Evolutionary conservation across 345 rosid species (phyloP).

Genomic region (Populus simonii): DNA sequence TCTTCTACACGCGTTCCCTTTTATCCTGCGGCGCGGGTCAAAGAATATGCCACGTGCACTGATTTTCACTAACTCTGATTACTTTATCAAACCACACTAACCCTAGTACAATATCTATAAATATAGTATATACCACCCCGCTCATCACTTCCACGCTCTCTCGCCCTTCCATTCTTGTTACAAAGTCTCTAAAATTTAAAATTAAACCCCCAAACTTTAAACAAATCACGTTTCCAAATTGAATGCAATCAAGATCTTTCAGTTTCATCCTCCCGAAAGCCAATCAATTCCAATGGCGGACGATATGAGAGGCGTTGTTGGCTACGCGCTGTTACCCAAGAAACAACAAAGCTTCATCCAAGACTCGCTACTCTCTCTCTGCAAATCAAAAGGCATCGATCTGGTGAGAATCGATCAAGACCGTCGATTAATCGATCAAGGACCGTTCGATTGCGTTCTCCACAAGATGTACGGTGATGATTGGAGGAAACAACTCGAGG

Average conservation of each 20-base stretch:
- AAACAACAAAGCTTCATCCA: constrained; percentile 51
- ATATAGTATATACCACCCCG: not conserved
- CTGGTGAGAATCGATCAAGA: constrained; percentile 39
- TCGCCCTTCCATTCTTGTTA: not conserved
- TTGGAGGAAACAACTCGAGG: constrained; percentile 44
- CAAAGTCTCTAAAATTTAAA: not conserved
- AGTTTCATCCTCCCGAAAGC: not conserved
- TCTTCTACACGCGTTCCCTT: not conserved
- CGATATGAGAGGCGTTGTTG: constrained; percentile 32
- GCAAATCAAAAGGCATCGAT: constrained; percentile 45
- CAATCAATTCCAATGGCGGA: constrained; percentile 35
- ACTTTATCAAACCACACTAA: constrained; percentile 8
- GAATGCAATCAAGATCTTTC: not conserved
- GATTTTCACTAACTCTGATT: constrained; percentile 4
- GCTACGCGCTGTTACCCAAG: constrained; percentile 56
- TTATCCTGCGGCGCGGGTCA: constrained; percentile 15
- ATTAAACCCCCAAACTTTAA: not conserved
- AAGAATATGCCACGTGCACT: constrained; percentile 26
- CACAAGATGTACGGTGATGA: constrained; percentile 55
- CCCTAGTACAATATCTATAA: constrained; percentile 26
- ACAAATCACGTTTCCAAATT: not conserved
- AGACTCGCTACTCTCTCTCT: constrained; percentile 34
- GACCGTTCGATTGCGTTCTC: constrained; percentile 55
- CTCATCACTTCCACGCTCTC: not conserved
- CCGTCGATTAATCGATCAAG: constrained; percentile 45